These are phyloP conservation scores for Podaxis sp. DNA, from an alignment of 768 basidiomycete species.

Conservation along the genomic window DNA sequence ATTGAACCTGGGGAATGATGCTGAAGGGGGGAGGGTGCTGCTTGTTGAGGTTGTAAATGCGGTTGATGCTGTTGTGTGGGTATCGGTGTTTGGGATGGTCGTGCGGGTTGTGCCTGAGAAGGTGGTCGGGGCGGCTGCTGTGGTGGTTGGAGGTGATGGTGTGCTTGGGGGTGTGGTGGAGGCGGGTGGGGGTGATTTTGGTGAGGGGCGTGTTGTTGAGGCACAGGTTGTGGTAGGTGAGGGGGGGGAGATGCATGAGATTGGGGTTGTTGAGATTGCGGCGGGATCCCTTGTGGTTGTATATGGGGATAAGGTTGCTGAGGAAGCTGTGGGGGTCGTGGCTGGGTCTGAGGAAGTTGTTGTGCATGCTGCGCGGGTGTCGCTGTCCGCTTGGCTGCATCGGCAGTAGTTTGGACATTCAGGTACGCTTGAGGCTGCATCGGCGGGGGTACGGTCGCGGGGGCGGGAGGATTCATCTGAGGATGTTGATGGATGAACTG, in stretches of 20 bases:
- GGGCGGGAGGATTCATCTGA: slow-evolving; percentile 21
- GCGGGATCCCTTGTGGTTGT: slow-evolving; percentile 2
- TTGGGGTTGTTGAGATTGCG: slow-evolving; percentile 4
- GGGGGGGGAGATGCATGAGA: slow-evolving; percentile 9
- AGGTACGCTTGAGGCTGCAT: slow-evolving; percentile 32
- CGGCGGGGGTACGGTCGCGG: slow-evolving; percentile 32
- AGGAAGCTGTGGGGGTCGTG: slow-evolving; percentile 9
- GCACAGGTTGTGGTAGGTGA: slow-evolving; percentile 9
- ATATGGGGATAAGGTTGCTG: not conserved
- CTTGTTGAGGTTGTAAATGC: slow-evolving; percentile 11
- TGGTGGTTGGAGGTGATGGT: slow-evolving; percentile 16
- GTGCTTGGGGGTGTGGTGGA: slow-evolving; percentile 15
- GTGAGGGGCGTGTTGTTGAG: not conserved
- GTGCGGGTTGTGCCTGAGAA: slow-evolving; percentile 4
- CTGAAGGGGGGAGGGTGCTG: not conserved
- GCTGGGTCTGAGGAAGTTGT: slow-evolving; percentile 8
- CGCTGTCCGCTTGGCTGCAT: slow-evolving; percentile 27
- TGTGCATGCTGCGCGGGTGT: slow-evolving; percentile 29
- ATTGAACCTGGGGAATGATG: slow-evolving; percentile 10
- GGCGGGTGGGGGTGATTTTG: slow-evolving; percentile 10
- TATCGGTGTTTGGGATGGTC: slow-evolving; percentile 13
- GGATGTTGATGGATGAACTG: slow-evolving; percentile 32
- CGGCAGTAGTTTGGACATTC: slow-evolving; percentile 28
- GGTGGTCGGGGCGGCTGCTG: slow-evolving; percentile 11
- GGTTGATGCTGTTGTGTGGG: slow-evolving; percentile 12